These are phyloP conservation scores for Suillus cothurnatus DNA, from an alignment of 768 basidiomycete species.

Conservation along the genomic window DNA sequence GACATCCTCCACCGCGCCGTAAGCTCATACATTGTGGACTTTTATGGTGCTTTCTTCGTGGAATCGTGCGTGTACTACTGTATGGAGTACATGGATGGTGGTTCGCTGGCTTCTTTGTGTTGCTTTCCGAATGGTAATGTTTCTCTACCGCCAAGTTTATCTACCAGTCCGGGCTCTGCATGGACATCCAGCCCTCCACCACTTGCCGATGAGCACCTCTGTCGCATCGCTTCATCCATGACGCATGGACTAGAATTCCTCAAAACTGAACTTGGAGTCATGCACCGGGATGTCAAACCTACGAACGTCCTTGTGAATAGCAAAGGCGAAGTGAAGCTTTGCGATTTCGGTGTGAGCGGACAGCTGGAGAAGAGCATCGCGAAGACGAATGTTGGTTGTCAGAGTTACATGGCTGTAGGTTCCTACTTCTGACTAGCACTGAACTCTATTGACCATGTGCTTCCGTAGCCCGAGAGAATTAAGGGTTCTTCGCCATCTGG, in stretches of 20 bases:
- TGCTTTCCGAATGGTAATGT: conserved; percentile 49
- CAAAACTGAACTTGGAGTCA: conserved; percentile 92
- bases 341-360: conserved; percentile 98
- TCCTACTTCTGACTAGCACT: conserved; percentile 6
- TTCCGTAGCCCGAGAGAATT: conserved; percentile 86
- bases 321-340: conserved; percentile 90
- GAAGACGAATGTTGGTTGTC: conserved; percentile 98
- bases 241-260: conserved; percentile 91
- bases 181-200: conserved; percentile 38
- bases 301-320: conserved; percentile 91
- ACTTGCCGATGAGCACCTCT: conserved; percentile 77
- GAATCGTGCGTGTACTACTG: conserved; percentile 99
- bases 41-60: conserved; percentile 99
- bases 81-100: conserved; percentile 99
- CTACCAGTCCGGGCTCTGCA: conserved; percentile 33
- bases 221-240: conserved; percentile 79
- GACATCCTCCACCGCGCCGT: conserved; percentile 95
- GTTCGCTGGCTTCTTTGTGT: conserved; percentile 79
- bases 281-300: conserved; percentile 87
- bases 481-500: conserved; percentile 74
- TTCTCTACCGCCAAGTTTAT: conserved; percentile 35
- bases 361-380: conserved; percentile 96
- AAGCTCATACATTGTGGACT: conserved; percentile 92
- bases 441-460: conserved; percentile 7
- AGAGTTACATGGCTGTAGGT: conserved; percentile 96